Evolutionary conservation across 1,284 basidiomycete species (phyloP).

Genomic region (Limonomyces culmigenus): DNA sequence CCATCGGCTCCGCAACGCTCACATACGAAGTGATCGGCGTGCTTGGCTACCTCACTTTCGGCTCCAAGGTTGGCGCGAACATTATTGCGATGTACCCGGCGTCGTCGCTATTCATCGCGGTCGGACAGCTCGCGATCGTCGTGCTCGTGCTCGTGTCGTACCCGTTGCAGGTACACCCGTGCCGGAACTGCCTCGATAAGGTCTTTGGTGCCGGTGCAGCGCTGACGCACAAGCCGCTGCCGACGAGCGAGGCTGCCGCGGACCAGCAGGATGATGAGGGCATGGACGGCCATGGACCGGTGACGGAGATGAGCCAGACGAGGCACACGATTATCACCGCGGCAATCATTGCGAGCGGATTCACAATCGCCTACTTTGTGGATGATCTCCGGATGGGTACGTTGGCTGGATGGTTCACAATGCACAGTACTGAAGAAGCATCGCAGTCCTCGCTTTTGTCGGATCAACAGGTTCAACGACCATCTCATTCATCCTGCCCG

Average conservation of each 20-base stretch:
- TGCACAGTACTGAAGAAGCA: neutral
- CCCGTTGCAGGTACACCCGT: conserved; percentile 87
- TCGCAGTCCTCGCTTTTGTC: conserved; percentile 81
- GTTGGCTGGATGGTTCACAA: conserved; percentile 13
- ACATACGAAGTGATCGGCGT: conserved; percentile 76
- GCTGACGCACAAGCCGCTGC: conserved; percentile 8
- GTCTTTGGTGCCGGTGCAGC: conserved; percentile 41
- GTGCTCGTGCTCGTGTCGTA: conserved; percentile 84
- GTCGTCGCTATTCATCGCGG: conserved; percentile 82
- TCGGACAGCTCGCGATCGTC: conserved; percentile 89
- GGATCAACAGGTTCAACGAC: conserved; percentile 94
- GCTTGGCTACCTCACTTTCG: conserved; percentile 93
- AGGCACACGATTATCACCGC: conserved; percentile 68
- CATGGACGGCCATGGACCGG: conserved; percentile 30
- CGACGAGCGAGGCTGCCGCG: conserved; percentile 18
- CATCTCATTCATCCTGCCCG: conserved; percentile 94
- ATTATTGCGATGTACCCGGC: conserved; percentile 93
- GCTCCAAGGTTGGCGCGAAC: conserved; percentile 70
- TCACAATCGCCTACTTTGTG: conserved; percentile 69
- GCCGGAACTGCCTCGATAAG: conserved; percentile 85
- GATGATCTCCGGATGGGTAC: conserved; percentile 71
- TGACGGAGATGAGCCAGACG: conserved; percentile 44
- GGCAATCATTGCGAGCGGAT: conserved; percentile 54
- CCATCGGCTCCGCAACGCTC: conserved; percentile 66
- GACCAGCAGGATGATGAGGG: conserved; percentile 21